Evolutionary conservation across 2,329 filamentous ascomycete genomes (phyloP), one percentile per base, ranked within the genome.

Genomic region (Neodidymelliopsis sp.): DNA sequence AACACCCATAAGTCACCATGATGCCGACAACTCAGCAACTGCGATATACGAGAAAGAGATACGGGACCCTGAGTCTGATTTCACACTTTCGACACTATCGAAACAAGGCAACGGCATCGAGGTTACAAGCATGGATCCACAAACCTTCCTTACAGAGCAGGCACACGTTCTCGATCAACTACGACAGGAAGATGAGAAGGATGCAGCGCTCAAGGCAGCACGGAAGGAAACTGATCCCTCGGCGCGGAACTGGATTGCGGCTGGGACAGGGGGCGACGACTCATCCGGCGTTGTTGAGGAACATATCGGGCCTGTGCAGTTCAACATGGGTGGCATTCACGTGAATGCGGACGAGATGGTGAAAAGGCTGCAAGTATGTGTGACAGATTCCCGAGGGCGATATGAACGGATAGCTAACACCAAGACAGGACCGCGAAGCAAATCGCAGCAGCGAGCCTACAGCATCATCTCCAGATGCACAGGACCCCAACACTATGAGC

Each of bases 281-380:
- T 57, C 53, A 7, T 70, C 69, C 29, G 69, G 71, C n/a, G 67
- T 75, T 9, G 71, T 75, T 4, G 72, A 75, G 44, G 70, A 74
- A 50, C 91, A 96, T 63, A 96, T 96, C 65, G 92, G 92, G 0
- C 91, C 92, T 0, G 91, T 97, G 57, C 91, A 96, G 68, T 97
- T 97, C 77, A 99, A 99, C 71, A 94, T 99, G 82, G 94, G 94
- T 30, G 94, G 94, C 42, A 97, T 99, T 56, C 91, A 96, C 69
- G 90, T 96, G 22, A 91, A 97, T 74, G 91, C 91, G 7, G 92
- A 96, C 67, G 91, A 96, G 65, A 94, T 95, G 88, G 76, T 96
- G 49, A 88, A 91, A 72, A 84, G 89, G 62, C 79, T 96, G 53
- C 92, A 91, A 84, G 90, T 93, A 75, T 27, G 61, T 47, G n/a